Evolutionary conservation across 495 filamentous ascomycete genomes (phyloP).

Genomic region (Talaromyces stipitatus): DNA sequence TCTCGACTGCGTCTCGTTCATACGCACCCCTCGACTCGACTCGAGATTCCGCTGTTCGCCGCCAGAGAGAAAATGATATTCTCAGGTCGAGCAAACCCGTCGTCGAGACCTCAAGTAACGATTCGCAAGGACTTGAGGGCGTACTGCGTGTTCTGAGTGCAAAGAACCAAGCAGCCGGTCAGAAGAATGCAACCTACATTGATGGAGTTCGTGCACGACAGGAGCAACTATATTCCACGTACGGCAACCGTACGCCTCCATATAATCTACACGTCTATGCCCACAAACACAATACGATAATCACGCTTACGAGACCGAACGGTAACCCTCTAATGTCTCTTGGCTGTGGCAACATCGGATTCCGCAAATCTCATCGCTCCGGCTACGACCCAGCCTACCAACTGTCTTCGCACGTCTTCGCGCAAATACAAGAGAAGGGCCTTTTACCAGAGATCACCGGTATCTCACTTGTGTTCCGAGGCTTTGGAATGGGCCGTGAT

Average conservation of each 20-base stretch:
- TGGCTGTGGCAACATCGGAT: slow-evolving; percentile 76
- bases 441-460: slow-evolving; percentile 46
- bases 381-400: slow-evolving; percentile 93
- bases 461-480: slow-evolving; percentile 71
- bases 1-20: background rate
- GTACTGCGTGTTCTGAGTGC: background rate
- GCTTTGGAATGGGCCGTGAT: slow-evolving; percentile 79
- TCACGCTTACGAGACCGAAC: slow-evolving; percentile 78
- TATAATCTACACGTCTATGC: slow-evolving; percentile 84
- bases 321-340: slow-evolving; percentile 67
- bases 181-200: background rate
- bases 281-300: slow-evolving; percentile 86
- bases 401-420: slow-evolving; percentile 68
- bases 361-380: slow-evolving; percentile 68
- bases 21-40: background rate
- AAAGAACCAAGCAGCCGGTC: background rate
- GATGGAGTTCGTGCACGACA: slow-evolving; percentile 5
- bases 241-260: slow-evolving; percentile 37
- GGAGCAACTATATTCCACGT: slow-evolving; percentile 16
- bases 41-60: background rate
- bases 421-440: slow-evolving; percentile 68
- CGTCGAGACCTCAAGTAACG: background rate
- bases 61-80: slow-evolving; percentile 3
- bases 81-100: background rate
- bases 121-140: background rate